Percentiles rank a stretch among this genome's conserved stretches.
These are phyloP conservation scores for Cercophora scortea DNA, from an alignment of 495 filamentous ascomycete species.

Conservation along the genomic window DNA sequence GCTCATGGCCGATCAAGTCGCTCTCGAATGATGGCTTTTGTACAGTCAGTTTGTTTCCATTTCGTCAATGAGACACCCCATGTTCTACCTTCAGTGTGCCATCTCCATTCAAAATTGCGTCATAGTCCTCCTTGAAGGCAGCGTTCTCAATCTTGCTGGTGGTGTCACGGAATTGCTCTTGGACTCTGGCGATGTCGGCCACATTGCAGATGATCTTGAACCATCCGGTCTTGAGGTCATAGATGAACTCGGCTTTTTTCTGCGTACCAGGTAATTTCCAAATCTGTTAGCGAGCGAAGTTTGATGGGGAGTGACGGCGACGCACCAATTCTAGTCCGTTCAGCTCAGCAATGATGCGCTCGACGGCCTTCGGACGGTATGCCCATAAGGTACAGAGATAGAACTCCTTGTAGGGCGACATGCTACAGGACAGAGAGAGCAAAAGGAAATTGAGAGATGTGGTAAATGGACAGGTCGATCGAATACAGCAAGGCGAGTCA, in stretches of 20 bases:
- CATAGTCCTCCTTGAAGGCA: conserved; percentile 10
- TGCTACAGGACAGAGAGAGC: too few species aligned
- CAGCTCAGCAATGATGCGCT: conserved; percentile 15
- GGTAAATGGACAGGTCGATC: too few species aligned
- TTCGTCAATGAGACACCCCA: background rate
- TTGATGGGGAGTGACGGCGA: background rate
- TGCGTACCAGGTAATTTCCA: background rate
- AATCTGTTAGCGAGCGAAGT: background rate
- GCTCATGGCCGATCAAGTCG: conserved; percentile 3
- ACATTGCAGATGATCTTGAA: conserved; percentile 25
- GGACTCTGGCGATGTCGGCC: conserved; percentile 15
- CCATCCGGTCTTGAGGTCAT: conserved; percentile 15
- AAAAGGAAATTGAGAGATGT: too few species aligned
- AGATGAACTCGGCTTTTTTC: conserved; percentile 18
- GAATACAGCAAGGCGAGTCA: too few species aligned
- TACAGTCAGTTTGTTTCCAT: background rate
- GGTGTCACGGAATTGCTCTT: conserved; percentile 5
- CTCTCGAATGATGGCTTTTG: conserved; percentile 2
- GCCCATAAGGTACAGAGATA: conserved; percentile 25
- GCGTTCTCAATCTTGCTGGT: conserved; percentile 10
- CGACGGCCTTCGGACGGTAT: conserved; percentile 21
- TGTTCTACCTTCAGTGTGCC: conserved; percentile 10
- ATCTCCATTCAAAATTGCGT: conserved; percentile 15
- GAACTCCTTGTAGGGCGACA: conserved; percentile 15
- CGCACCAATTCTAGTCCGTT: conserved; percentile 13